Percentiles rank a stretch among this genome's conserved stretches.
Evolutionary conservation across 331 rosid genomes (phyloP).

Genomic region (Pyracantha coccinea): DNA sequence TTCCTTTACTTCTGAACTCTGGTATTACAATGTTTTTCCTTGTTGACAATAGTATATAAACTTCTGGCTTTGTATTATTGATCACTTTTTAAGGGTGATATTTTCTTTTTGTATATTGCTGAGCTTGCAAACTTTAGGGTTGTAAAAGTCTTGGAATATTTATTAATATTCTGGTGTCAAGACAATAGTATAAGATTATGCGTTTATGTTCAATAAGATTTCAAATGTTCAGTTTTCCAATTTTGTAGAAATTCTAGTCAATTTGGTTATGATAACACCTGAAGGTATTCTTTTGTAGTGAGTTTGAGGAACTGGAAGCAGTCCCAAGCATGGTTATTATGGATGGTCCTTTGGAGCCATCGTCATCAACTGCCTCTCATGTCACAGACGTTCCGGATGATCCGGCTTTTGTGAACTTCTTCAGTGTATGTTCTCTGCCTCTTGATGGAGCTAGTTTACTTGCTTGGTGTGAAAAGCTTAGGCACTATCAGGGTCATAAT

Average conservation of each 20-base stretch:
- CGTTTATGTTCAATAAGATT: not conserved
- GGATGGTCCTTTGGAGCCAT: conserved; percentile 55
- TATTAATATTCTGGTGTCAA: not conserved
- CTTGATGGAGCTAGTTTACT: not conserved
- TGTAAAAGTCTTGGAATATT: not conserved
- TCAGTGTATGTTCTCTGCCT: conserved; percentile 4
- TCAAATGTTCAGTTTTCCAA: not conserved
- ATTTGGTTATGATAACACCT: not conserved
- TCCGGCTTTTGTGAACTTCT: conserved; percentile 43
- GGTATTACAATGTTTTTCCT: not conserved
- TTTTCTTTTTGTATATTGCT: not conserved
- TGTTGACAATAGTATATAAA: not conserved
- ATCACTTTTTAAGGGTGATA: not conserved
- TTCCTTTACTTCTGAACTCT: not conserved
- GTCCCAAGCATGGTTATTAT: conserved; percentile 39
- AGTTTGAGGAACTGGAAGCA: conserved; percentile 67
- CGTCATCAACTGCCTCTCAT: conserved; percentile 46
- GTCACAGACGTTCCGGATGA: conserved; percentile 45
- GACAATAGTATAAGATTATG: not conserved
- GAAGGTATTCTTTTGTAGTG: conserved; percentile 35
- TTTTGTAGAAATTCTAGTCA: not conserved
- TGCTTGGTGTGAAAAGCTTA: too few species aligned
- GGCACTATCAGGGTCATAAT: not conserved
- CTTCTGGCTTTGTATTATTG: not conserved
- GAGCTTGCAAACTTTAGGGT: not conserved